These are phyloP conservation scores for Penicillium coffeae DNA, from an alignment of 495 filamentous ascomycete genomes.

Conservation along the genomic window DNA sequence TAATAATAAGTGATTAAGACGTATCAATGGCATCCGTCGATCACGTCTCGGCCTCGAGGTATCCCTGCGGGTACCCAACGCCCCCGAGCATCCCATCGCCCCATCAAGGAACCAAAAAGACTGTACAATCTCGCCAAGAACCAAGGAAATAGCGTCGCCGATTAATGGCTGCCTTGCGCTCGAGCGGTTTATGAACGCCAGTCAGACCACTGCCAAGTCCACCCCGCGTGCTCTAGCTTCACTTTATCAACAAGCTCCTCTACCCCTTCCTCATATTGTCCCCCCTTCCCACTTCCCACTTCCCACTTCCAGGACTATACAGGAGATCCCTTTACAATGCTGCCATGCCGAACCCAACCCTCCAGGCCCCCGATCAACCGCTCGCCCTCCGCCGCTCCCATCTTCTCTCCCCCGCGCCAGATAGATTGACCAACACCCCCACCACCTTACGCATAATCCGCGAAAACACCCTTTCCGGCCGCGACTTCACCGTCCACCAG, in stretches of 20 bases:
- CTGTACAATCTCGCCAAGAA: neutral
- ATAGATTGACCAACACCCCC: conserved; percentile 23
- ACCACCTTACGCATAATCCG: conserved; percentile 22
- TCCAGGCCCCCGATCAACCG: conserved; percentile 19
- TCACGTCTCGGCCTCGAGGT: too few species aligned
- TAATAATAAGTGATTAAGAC: too few species aligned
- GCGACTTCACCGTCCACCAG: conserved; percentile 15
- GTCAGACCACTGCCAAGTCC: neutral
- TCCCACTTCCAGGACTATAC: too few species aligned
- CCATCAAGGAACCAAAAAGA: neutral
- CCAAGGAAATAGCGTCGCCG: neutral
- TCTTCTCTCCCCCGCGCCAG: conserved; percentile 23
- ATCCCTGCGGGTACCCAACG: neutral
- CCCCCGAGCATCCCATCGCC: neutral
- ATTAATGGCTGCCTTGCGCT: neutral
- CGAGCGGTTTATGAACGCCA: neutral
- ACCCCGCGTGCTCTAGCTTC: neutral
- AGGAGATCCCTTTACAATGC: too few species aligned
- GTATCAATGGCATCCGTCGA: too few species aligned
- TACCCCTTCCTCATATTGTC: neutral
- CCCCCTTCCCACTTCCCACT: neutral
- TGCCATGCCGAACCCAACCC: conserved; percentile 9
- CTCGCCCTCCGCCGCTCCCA: conserved; percentile 23
- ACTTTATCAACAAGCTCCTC: neutral
- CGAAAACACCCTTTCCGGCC: conserved; percentile 11